Evolutionary conservation across 2,329 filamentous ascomycete species (phyloP), one percentile per base, ranked within the genome.

Genomic region (Emericellopsis atlantica): DNA sequence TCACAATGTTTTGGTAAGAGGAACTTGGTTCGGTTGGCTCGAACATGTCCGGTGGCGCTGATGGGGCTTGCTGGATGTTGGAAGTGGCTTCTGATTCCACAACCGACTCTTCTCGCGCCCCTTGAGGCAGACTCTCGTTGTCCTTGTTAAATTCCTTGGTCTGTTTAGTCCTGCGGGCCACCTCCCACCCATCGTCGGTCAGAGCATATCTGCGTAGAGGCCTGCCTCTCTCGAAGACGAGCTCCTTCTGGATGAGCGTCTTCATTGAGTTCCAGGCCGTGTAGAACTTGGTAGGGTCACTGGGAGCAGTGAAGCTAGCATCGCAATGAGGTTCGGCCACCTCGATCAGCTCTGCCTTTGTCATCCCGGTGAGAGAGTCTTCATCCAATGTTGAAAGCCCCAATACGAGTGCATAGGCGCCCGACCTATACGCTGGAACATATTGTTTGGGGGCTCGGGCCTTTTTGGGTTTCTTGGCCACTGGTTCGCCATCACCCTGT

Each of bases 231-330:
- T 84, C 79, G 43, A 78, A 79, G 0, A 89, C 81, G 4, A 89
- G 62, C 43, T 87, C 82, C 53, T 89, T 87, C 41, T 77, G 69
- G 5, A 79, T 49, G 26, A 92, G 61, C 0, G 81, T 86, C 54
- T 84, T 85, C 72, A 90, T 88, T 2, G 84, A 87, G 51, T 75
- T 82, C 84, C 84, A 92, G 0, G 85, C 85, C 0, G 84, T 90
- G 50, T 85, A 84, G 50, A 75, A 84, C 43, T 79, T 82, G 10
- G 70, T 79, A 1, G 81, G 66, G 41, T 85, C 80, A 33, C 64
- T 67, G 0, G 82, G 79, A 0, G 73, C 76, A 0, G 73, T 81
- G 50, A 87, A 88, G 0, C 83, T 88, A 2, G 79, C 63, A 52
- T 89, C 82, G 50, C 80, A 86, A 54, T 84, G 68, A 6, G 74